These are phyloP conservation scores for Trichosporon sp. DNA, from an alignment of 1,284 basidiomycete genomes.

Conservation along the genomic window DNA sequence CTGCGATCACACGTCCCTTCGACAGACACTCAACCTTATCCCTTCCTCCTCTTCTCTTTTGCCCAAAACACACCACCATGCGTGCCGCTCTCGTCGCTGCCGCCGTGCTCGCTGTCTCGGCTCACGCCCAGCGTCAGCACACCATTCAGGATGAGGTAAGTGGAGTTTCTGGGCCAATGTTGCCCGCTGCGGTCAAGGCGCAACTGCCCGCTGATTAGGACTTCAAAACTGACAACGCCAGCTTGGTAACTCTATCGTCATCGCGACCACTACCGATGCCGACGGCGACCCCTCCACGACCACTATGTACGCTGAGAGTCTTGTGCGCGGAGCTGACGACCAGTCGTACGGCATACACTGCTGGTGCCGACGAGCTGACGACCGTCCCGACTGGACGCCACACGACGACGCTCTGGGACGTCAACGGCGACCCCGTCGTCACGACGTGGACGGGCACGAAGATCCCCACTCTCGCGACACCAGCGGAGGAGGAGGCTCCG, in stretches of 20 bases:
- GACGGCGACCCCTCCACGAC: conserved; percentile 35
- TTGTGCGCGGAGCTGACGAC: not conserved
- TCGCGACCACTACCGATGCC: conserved; percentile 40
- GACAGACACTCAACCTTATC: not conserved
- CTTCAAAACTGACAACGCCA: conserved; percentile 19
- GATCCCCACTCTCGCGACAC: conserved; percentile 3
- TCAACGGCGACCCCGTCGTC: conserved; percentile 2
- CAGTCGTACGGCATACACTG: conserved; percentile 18
- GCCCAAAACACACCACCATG: conserved; percentile 17
- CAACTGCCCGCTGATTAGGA: not conserved
- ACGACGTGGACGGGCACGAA: conserved; percentile 13
- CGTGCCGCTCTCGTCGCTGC: conserved; percentile 21
- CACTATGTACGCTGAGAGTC: conserved; percentile 35
- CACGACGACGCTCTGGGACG: conserved; percentile 19
- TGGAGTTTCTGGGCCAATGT: not conserved
- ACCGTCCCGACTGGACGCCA: conserved; percentile 1
- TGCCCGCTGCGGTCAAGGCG: not conserved
- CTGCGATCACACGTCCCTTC: not conserved
- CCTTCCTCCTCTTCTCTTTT: not conserved
- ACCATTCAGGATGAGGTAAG: conserved; percentile 15
- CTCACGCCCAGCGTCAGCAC: conserved; percentile 17
- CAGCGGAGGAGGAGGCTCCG: conserved; percentile 14
- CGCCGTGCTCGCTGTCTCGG: conserved; percentile 22
- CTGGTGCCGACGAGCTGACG: conserved; percentile 16
- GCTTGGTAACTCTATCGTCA: conserved; percentile 45